A percentile compares a stretch with the other conserved stretches of the same genome.
Conservation (phyloP, 495 filamentous ascomycete genomes). For the Penicillium subrubescens region DNA sequence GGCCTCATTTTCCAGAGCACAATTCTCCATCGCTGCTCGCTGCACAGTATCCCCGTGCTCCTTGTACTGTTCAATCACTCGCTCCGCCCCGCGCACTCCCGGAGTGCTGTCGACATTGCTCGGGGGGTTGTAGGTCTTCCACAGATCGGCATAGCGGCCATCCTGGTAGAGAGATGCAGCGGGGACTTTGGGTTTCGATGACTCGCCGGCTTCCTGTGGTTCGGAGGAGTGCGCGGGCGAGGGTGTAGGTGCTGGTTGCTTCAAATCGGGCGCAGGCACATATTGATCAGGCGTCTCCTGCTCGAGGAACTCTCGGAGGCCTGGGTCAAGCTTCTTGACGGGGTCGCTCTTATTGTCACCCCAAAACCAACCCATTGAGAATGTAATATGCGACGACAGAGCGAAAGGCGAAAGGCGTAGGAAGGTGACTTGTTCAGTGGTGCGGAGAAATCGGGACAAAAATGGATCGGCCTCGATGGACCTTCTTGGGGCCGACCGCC, state of each 20-base stretch:
- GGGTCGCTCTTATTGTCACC: conserved; percentile 62
- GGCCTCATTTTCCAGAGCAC: conserved; percentile 77
- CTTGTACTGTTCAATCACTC: conserved; percentile 82
- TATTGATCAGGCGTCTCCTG: conserved; percentile 81
- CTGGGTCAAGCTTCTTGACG: conserved; percentile 79
- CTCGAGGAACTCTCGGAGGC: conserved; percentile 80
- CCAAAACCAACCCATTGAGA: conserved; percentile 71
- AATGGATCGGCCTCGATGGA: conserved; percentile 30
- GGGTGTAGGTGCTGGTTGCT: conserved; percentile 24
- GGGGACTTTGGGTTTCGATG: conserved; percentile 54
- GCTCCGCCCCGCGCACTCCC: conserved; percentile 58
- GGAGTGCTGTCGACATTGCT: conserved; percentile 58
- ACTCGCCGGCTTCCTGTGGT: conserved; percentile 12
- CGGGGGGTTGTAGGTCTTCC: conserved; percentile 81
- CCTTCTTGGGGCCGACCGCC: conserved; percentile 27
- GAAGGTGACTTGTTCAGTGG: conserved; percentile 8
- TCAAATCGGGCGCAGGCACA: conserved; percentile 42
- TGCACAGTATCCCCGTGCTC: conserved; percentile 76
- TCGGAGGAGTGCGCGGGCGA: conserved; percentile 21
- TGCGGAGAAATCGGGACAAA: conserved; percentile 39
- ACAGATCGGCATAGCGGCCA: conserved; percentile 91
- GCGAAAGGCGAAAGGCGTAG: not conserved
- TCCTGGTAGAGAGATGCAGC: conserved; percentile 66
- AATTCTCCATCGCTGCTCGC: conserved; percentile 88
- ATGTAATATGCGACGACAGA: not conserved